Percentiles rank a stretch among this genome's conserved stretches.
Conservation (phyloP, 2,329 filamentous ascomycete genomes). For the Aspergillus sojae region DNA sequence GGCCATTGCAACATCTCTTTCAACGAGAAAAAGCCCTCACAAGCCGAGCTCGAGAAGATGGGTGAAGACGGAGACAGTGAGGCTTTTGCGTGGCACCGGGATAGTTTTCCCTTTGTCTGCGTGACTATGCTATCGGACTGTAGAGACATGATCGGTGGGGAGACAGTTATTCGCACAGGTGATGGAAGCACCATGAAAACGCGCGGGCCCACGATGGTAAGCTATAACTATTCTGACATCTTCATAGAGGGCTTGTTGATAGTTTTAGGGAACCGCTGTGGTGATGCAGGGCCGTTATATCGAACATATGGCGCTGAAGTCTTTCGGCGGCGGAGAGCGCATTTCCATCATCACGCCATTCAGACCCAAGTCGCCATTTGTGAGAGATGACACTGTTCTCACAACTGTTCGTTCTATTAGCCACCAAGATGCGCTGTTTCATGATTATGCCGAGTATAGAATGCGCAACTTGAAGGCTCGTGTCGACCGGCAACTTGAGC, state of each 20-base stretch:
- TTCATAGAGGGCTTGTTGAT: neutral
- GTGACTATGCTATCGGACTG: constrained; percentile 67
- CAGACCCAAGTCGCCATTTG: neutral
- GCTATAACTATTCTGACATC: constrained; percentile 7
- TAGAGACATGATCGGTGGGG: constrained; percentile 63
- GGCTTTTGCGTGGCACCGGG: constrained; percentile 46
- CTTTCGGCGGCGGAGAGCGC: neutral
- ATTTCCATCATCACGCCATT: constrained; percentile 1
- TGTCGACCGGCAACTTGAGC: neutral
- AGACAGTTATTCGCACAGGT: constrained; percentile 41
- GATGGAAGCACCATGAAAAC: constrained; percentile 18
- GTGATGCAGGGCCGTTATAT: constrained; percentile 9
- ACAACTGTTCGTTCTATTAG: neutral
- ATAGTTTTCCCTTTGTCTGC: constrained; percentile 67
- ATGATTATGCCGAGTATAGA: neutral
- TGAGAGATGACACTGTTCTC: neutral
- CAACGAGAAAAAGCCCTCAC: neutral
- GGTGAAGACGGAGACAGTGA: neutral
- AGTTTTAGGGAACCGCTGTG: constrained; percentile 1
- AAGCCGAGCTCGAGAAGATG: neutral
- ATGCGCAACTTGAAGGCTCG: neutral
- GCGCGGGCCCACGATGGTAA: neutral
- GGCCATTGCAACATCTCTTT: constrained; percentile 4
- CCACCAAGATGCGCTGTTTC: neutral
- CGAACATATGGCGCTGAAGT: constrained; percentile 6